phyloP scores from a whole-genome alignment of 768 basidiomycete genomes.

The Hericium rajendrae region DNA sequence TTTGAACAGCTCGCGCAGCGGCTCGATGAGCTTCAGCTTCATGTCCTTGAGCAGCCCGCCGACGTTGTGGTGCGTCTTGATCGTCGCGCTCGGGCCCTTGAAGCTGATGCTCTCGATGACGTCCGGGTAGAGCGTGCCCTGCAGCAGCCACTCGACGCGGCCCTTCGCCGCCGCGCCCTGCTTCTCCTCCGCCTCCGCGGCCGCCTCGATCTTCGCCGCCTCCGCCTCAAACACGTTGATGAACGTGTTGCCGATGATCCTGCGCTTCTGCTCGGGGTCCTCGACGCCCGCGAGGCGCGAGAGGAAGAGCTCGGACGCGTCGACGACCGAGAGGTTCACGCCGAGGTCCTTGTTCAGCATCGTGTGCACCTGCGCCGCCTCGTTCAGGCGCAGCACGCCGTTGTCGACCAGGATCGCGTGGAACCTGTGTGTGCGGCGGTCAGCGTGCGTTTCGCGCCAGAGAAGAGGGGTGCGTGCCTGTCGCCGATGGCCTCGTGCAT shows the following conservation, averaged over 20 bases:
- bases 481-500: slow-evolving; percentile 99
- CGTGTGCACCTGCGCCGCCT: slow-evolving; percentile 81
- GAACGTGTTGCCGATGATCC: slow-evolving; percentile 98
- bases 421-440: slow-evolving; percentile 57
- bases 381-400: slow-evolving; percentile 88
- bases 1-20: slow-evolving; percentile 95
- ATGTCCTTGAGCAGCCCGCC: slow-evolving; percentile 94
- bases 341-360: slow-evolving; percentile 93
- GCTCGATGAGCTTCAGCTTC: slow-evolving; percentile 98
- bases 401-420: slow-evolving; percentile 99
- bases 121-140: slow-evolving; percentile 97
- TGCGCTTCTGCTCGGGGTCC: slow-evolving; percentile 94
- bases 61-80: slow-evolving; percentile 99
- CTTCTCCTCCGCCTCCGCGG: slow-evolving; percentile 66
- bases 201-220: slow-evolving; percentile 79
- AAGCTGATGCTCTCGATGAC: slow-evolving; percentile 99
- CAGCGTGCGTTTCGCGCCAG: background rate
- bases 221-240: slow-evolving; percentile 97
- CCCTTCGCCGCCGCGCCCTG: slow-evolving; percentile 68
- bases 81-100: slow-evolving; percentile 97
- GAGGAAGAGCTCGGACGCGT: slow-evolving; percentile 91
- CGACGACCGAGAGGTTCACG: slow-evolving; percentile 92
- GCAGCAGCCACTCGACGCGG: slow-evolving; percentile 91
- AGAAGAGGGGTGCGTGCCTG: slow-evolving; percentile 38
- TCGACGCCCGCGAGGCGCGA: slow-evolving; percentile 82